Evolutionary conservation across 768 basidiomycete genomes (phyloP).

Genomic region (Russula compacta): DNA sequence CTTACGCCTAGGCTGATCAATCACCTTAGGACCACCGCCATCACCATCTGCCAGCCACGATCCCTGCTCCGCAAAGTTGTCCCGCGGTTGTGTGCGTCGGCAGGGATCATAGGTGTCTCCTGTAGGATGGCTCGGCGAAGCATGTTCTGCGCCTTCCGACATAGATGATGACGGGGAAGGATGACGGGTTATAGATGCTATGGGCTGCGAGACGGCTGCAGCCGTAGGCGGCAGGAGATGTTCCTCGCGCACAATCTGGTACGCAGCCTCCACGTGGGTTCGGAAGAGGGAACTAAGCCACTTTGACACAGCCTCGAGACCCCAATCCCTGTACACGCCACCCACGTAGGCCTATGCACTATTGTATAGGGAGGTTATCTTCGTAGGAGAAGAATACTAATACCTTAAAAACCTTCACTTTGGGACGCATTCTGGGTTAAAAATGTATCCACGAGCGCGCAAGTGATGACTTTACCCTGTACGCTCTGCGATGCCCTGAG

Average conservation of each 20-base stretch:
- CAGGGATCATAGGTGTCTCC: not conserved
- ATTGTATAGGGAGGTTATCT: not conserved
- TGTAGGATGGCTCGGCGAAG: not conserved
- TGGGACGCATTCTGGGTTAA: not conserved
- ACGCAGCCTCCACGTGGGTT: not conserved
- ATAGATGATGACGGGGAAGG: not conserved
- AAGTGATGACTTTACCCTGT: not conserved
- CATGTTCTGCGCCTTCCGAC: not conserved
- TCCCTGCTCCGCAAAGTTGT: not conserved
- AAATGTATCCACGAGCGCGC: no score
- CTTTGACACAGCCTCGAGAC: not conserved
- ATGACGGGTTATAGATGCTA: not conserved
- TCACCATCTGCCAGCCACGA: not conserved
- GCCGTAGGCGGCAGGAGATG: not conserved
- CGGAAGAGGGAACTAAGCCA: not conserved
- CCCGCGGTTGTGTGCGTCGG: not conserved
- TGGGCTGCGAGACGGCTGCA: not conserved
- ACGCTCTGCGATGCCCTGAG: not conserved
- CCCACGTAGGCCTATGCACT: slow-evolving; percentile 5
- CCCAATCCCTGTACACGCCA: not conserved
- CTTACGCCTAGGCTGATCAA: not conserved
- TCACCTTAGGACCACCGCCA: not conserved
- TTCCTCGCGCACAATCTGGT: not conserved
- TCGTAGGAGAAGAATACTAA: no score
- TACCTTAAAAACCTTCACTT: slow-evolving; percentile 11